Conservation (phyloP, 768 basidiomycete genomes). For the Erythrobasidium yunnanense region DNA sequence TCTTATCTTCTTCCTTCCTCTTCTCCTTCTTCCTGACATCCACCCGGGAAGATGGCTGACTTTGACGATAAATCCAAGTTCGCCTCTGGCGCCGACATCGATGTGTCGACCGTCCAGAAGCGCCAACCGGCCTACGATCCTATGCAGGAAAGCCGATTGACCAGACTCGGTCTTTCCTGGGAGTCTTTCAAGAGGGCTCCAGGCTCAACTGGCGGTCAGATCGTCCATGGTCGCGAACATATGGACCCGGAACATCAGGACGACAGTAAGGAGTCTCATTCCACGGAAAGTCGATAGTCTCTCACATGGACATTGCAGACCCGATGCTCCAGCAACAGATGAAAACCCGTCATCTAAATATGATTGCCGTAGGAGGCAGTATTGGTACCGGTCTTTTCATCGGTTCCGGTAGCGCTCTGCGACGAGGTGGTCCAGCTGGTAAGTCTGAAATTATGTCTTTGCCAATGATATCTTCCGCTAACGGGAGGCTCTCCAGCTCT, state of each 20-base stretch:
- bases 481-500: neutral
- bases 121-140: conserved; percentile 39
- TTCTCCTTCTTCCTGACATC: neutral
- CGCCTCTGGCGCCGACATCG: neutral
- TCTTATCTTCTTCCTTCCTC: neutral
- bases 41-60: too few species aligned
- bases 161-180: conserved; percentile 39
- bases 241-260: conserved; percentile 3
- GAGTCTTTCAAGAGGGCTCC: conserved; percentile 44
- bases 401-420: conserved; percentile 29
- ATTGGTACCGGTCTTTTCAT: conserved; percentile 38
- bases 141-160: conserved; percentile 38
- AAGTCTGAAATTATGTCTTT: neutral
- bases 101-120: conserved; percentile 1
- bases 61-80: neutral
- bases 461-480: conserved; percentile 26
- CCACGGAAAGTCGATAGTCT: conserved; percentile 10
- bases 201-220: conserved; percentile 37
- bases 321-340: conserved; percentile 30
- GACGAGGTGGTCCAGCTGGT: conserved; percentile 23
- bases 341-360: conserved; percentile 23
- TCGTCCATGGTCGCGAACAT: neutral
- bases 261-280: neutral
- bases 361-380: conserved; percentile 40
- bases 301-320: conserved; percentile 34